These are phyloP conservation scores for Rhazya stricta DNA, from an alignment of 257 asterid genomes.

Conservation along the genomic window DNA sequence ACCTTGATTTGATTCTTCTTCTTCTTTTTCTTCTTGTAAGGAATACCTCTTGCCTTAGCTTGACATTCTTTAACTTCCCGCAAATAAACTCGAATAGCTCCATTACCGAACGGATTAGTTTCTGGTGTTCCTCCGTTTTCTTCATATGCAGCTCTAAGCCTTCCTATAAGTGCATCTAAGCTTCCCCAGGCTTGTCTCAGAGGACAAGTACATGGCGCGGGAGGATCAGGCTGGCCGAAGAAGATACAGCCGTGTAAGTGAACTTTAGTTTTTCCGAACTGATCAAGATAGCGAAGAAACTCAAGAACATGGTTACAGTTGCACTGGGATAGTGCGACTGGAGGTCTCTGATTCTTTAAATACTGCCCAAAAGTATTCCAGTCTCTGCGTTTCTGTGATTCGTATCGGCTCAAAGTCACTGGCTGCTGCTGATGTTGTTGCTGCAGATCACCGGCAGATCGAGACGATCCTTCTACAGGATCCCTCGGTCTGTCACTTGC, in stretches of 20 bases:
- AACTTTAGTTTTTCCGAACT: conserved; percentile 88
- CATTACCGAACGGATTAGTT: conserved; percentile 73
- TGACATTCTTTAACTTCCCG: conserved; percentile 88
- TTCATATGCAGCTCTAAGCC: conserved; percentile 89
- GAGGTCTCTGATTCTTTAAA: conserved; percentile 70
- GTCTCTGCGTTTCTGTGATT: conserved; percentile 77
- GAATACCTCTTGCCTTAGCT: conserved; percentile 85
- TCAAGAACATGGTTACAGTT: conserved; percentile 82
- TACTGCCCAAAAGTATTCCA: conserved; percentile 96
- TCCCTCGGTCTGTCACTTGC: conserved; percentile 19
- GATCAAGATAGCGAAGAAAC: conserved; percentile 72
- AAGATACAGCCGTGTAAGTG: conserved; percentile 72
- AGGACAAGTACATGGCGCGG: conserved; percentile 89
- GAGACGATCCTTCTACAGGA: conserved; percentile 35
- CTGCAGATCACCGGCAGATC: conserved; percentile 27
- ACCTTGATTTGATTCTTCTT: conserved; percentile 38
- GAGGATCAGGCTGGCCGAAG: conserved; percentile 94
- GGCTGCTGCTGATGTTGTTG: conserved; percentile 28
- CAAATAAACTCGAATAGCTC: conserved; percentile 64
- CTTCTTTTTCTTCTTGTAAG: conserved; percentile 82
- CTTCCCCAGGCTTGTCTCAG: conserved; percentile 97
- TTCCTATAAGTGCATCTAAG: conserved; percentile 83
- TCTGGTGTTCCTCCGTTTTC: conserved; percentile 86
- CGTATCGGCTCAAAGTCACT: conserved; percentile 63
- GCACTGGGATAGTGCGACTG: conserved; percentile 58